Evolutionary conservation across 2,329 filamentous ascomycete genomes (phyloP).

Genomic region (Microdochium trichocladiopsis): DNA sequence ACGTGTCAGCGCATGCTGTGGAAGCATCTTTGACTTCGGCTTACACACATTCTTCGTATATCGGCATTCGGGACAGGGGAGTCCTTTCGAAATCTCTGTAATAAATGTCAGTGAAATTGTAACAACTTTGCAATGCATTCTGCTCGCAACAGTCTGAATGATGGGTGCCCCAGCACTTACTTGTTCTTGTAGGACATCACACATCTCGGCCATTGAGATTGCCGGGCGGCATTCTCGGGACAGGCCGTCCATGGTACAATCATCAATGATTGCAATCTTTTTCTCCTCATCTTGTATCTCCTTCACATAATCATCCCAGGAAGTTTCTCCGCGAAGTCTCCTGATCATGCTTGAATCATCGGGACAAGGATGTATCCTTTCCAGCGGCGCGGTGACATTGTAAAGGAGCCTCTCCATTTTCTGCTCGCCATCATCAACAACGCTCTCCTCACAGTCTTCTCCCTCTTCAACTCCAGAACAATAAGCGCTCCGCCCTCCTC

Average conservation of each 20-base stretch:
- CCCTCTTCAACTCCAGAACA: too few relatives aligned
- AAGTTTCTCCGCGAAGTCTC: background rate
- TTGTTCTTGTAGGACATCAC: background rate
- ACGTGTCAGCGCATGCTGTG: too few relatives aligned
- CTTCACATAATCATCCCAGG: background rate
- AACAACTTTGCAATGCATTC: too few relatives aligned
- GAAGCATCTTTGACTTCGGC: background rate
- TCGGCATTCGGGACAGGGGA: background rate
- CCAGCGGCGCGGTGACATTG: background rate
- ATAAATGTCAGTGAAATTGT: too few relatives aligned
- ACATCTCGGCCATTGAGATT: background rate
- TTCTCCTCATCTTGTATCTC: background rate
- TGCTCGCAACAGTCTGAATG: background rate
- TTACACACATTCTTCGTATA: background rate
- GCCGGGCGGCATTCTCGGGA: background rate
- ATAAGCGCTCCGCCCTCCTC: too few relatives aligned
- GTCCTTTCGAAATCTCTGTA: background rate
- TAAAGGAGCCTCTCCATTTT: background rate
- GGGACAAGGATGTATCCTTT: background rate
- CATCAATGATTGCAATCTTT: background rate
- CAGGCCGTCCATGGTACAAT: background rate
- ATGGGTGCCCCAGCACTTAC: background rate
- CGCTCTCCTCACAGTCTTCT: background rate
- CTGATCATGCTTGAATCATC: background rate
- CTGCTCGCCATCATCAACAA: background rate